These are phyloP conservation scores for Hordeum marinum DNA, from an alignment of 176 grass and related monocot genomes.

Conservation along the genomic window DNA sequence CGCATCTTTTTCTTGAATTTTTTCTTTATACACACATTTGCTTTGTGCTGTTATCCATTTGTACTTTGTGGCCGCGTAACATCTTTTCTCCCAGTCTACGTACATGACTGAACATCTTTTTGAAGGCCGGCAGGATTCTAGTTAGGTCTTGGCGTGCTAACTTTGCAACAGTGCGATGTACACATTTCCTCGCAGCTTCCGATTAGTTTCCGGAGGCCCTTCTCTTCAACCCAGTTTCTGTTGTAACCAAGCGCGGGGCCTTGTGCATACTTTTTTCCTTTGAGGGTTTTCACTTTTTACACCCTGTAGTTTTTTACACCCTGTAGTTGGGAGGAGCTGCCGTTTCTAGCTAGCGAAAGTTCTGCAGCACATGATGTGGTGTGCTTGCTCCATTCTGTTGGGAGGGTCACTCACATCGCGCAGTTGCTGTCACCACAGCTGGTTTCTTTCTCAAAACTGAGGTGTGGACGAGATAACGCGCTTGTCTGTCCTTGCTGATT, in stretches of 20 bases:
- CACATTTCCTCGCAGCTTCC: too few relatives aligned
- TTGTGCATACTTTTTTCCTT: not conserved
- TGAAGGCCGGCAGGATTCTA: not conserved
- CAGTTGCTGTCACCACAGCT: constrained; percentile 8
- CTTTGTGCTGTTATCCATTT: not conserved
- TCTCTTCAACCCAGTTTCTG: too few relatives aligned
- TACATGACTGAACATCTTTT: not conserved
- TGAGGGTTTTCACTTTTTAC: not conserved
- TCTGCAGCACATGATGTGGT: not conserved
- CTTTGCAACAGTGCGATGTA: not conserved
- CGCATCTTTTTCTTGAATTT: too few relatives aligned
- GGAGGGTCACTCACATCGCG: not conserved
- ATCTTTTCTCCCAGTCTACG: not conserved
- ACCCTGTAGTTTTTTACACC: not conserved
- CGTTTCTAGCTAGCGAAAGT: constrained; percentile 2
- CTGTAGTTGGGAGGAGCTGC: not conserved
- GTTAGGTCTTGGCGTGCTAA: not conserved
- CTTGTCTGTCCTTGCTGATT: not conserved
- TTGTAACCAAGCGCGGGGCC: too few relatives aligned
- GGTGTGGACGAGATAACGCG: not conserved
- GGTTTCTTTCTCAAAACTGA: not conserved
- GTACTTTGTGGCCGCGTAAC: not conserved
- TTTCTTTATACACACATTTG: not conserved
- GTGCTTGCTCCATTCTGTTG: not conserved
- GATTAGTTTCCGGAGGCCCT: too few relatives aligned